Conservation (phyloP, 768 basidiomycete species). For the Boletus sensibilis region DNA sequence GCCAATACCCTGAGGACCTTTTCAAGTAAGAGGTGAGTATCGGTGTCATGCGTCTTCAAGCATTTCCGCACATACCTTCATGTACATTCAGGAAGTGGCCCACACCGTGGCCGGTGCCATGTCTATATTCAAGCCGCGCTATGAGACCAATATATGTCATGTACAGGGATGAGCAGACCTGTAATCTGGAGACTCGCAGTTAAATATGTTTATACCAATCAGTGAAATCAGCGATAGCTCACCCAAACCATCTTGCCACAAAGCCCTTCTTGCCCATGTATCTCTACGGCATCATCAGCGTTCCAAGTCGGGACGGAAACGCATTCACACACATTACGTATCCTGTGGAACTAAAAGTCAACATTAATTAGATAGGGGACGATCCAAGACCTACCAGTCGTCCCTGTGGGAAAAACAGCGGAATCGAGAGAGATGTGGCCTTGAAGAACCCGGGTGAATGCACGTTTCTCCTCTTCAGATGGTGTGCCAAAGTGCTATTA, state of each 20-base stretch:
- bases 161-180: slow-evolving; percentile 36
- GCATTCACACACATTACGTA: slow-evolving; percentile 48
- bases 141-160: neutral
- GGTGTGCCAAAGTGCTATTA: slow-evolving; percentile 85
- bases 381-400: slow-evolving; percentile 50
- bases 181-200: slow-evolving; percentile 44
- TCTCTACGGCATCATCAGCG: slow-evolving; percentile 49
- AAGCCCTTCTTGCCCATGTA: slow-evolving; percentile 69
- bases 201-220: neutral
- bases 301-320: neutral
- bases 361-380: neutral
- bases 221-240: slow-evolving; percentile 16
- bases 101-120: slow-evolving; percentile 94
- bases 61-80: slow-evolving; percentile 46
- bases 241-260: slow-evolving; percentile 91
- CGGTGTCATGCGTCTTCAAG: neutral
- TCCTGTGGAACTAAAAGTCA: slow-evolving; percentile 36
- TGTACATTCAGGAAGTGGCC: slow-evolving; percentile 95
- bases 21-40: slow-evolving; percentile 6
- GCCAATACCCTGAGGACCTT: slow-evolving; percentile 59
- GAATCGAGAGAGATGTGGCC: slow-evolving; percentile 90
- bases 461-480: slow-evolving; percentile 74
- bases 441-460: slow-evolving; percentile 90
- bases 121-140: slow-evolving; percentile 42
- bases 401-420: slow-evolving; percentile 78